A percentile compares a stretch with the other conserved stretches of the same genome.
Evolutionary conservation across 2,329 filamentous ascomycete genomes (phyloP).

Genomic region (Talaromyces sp.): DNA sequence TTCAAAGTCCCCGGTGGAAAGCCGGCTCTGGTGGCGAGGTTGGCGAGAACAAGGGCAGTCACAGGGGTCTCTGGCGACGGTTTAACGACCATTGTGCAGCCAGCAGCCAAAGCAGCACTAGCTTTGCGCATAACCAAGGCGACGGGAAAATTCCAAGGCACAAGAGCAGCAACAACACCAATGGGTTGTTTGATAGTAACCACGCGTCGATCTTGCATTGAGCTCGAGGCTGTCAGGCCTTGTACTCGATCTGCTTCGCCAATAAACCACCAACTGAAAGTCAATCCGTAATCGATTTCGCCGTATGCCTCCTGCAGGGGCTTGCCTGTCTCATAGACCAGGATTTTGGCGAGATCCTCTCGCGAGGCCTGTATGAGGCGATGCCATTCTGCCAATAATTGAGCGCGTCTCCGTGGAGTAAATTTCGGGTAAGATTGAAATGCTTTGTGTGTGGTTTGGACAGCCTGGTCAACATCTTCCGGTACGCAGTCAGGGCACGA

Average conservation of each 20-base stretch:
- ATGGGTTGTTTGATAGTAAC: constrained; percentile 72
- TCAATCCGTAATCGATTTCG: constrained; percentile 52
- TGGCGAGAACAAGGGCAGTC: constrained; percentile 47
- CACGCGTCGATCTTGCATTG: constrained; percentile 58
- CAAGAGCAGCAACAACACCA: constrained; percentile 62
- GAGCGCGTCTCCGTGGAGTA: constrained; percentile 56
- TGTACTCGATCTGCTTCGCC: constrained; percentile 58
- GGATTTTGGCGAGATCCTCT: constrained; percentile 58
- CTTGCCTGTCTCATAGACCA: constrained; percentile 59
- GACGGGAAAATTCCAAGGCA: constrained; percentile 69
- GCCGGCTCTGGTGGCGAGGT: constrained; percentile 50
- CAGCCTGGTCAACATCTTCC: constrained; percentile 59
- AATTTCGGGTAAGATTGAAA: constrained; percentile 57
- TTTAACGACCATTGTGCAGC: constrained; percentile 70
- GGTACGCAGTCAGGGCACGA: constrained; percentile 45
- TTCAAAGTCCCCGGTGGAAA: too few relatives aligned
- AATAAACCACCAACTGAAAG: constrained; percentile 56
- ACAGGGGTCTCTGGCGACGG: constrained; percentile 64
- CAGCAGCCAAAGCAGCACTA: constrained; percentile 62
- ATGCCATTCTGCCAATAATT: constrained; percentile 62
- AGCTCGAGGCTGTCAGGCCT: constrained; percentile 47
- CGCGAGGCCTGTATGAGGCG: constrained; percentile 56
- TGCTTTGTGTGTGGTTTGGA: constrained; percentile 54
- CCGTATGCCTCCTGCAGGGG: constrained; percentile 49
- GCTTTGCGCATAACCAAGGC: constrained; percentile 65